These are phyloP conservation scores for Begonia loranthoides DNA, from an alignment of 306 rosid species.

Conservation along the genomic window DNA sequence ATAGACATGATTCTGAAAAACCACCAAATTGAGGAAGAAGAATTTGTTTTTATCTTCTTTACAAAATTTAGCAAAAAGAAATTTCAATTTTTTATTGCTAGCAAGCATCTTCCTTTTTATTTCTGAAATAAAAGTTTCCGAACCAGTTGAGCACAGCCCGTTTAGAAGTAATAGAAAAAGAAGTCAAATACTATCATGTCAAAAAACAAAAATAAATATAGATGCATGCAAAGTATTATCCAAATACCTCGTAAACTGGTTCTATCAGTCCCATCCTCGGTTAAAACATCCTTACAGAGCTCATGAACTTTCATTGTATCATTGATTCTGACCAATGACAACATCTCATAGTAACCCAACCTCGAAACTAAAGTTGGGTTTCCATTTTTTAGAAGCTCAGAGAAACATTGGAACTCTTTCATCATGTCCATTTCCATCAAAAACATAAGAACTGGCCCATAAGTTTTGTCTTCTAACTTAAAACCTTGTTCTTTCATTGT, in stretches of 20 bases:
- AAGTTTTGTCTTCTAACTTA: constrained; percentile 46
- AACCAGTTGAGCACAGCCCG: too few species aligned
- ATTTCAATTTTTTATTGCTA: too few species aligned
- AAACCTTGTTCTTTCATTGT: constrained; percentile 59
- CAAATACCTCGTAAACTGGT: constrained; percentile 41
- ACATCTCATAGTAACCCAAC: constrained; percentile 79
- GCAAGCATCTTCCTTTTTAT: too few species aligned
- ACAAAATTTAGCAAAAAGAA: too few species aligned
- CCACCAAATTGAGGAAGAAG: too few species aligned
- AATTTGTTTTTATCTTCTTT: too few species aligned
- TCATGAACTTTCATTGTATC: constrained; percentile 54
- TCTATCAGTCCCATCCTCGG: constrained; percentile 21
- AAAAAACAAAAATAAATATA: too few species aligned
- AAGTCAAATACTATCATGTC: too few species aligned
- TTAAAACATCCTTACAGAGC: constrained; percentile 34
- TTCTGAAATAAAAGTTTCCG: too few species aligned
- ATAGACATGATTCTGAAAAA: too few species aligned
- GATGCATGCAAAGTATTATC: background rate
- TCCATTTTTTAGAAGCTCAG: constrained; percentile 29
- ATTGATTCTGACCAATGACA: constrained; percentile 44
- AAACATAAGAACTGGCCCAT: constrained; percentile 48
- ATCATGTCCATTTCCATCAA: constrained; percentile 52
- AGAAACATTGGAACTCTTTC: constrained; percentile 49
- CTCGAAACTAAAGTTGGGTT: constrained; percentile 35
- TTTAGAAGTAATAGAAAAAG: too few species aligned